Conservation (phyloP, 768 basidiomycete species). For the Mycena vulgaris region DNA sequence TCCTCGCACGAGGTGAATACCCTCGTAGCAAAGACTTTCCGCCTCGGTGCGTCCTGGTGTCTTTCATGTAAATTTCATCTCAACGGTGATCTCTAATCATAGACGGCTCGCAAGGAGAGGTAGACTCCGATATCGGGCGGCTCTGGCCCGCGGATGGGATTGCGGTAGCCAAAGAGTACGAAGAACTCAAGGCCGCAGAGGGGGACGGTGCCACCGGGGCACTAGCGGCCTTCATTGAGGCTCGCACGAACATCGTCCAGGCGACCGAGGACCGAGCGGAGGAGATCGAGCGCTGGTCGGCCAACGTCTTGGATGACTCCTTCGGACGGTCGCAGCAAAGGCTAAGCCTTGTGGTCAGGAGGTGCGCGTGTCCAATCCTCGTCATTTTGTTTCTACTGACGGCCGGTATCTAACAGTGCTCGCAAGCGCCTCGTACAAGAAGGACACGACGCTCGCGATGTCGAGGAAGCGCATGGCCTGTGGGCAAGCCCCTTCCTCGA, state of each 20-base stretch:
- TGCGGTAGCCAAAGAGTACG: conserved; percentile 26
- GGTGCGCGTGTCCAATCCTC: background rate
- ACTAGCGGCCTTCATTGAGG: conserved; percentile 21
- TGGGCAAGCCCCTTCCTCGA: background rate
- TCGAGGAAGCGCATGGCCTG: background rate
- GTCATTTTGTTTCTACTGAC: background rate
- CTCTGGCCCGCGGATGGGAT: conserved; percentile 28
- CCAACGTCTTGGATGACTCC: background rate
- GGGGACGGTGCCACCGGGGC: background rate
- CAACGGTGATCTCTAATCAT: background rate
- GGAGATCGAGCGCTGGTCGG: conserved; percentile 8
- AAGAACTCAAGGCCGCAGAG: conserved; percentile 13
- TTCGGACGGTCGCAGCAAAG: background rate
- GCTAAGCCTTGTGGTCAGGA: background rate
- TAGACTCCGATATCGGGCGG: conserved; percentile 19
- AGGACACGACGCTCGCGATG: conserved; percentile 24
- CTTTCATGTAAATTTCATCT: background rate
- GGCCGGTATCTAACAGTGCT: background rate
- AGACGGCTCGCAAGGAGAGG: conserved; percentile 5
- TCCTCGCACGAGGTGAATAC: conserved; percentile 14
- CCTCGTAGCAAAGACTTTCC: conserved; percentile 23
- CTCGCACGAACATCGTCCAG: conserved; percentile 9
- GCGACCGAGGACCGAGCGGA: conserved; percentile 3
- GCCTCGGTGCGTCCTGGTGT: conserved; percentile 3
- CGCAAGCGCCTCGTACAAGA: conserved; percentile 27